Base-by-base conservation (phyloP, 495 filamentous ascomycete species). In the Neurospora sp. region DNA sequence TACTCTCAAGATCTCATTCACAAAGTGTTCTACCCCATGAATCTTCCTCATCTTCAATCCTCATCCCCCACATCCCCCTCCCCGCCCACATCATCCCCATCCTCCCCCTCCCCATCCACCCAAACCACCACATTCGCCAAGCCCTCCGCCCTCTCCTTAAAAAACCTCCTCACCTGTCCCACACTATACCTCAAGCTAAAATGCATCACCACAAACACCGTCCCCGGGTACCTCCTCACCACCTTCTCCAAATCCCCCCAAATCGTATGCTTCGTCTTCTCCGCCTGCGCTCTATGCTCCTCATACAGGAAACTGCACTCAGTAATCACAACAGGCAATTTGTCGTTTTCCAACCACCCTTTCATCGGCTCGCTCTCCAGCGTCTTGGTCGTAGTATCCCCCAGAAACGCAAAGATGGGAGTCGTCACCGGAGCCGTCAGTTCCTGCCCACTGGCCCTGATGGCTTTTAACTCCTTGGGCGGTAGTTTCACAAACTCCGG, bases 371-470 rank as follows among this genome's bases (percentile, higher is more conserved):
- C 31, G 31, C 31, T 35, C 3, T 72, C 75, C 6, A 81, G 76
- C 68, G 75, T 74, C 7, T 44, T 20, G n/a, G 79, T 70, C 4
- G 81, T 82, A 2, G 78, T 80, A 75, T 83, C 82, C 20, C 82
- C 82, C 22, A 83, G 69, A 27, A 83, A 83, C 16, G 80, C 81
- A 70, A 83, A 82, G 1, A 83, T 76, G 72, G 81, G 78, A 20
- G 71, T 72, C 2, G 77, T 72, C 8, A 76, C 74, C 14, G 76
- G 74, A 1, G 45, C 76, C 10, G 82, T 83, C 38, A 83, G 70
- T 2, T 70, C 70, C 1, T 70, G 59, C 0, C 77, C 77, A 5
- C 71, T 65, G 20, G 78, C 39, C 16, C 78, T 75, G 12, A 81
- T 73, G 0, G 40, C 20, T 22, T 75, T 72, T 16, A 83, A 71